phyloP scores from a whole-genome alignment of 129 eudicot genomes.

The Flaveria brownii region DNA sequence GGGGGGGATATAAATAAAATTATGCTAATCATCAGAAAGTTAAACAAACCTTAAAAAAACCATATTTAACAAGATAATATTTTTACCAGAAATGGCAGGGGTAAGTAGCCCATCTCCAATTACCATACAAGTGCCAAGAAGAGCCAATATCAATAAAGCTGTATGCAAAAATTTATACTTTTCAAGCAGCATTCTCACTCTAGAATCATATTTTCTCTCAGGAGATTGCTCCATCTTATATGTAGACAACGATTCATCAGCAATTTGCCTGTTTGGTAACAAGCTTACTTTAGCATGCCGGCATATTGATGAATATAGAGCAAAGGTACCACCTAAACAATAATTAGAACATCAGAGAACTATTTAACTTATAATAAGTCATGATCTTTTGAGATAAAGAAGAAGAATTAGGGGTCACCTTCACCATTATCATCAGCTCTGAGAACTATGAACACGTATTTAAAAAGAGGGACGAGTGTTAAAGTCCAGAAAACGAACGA shows the following conservation, averaged over 20 bases:
- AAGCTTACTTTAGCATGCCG: conserved; percentile 82
- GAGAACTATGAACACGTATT: conserved; percentile 75
- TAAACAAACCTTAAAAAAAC: not conserved
- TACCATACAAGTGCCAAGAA: conserved; percentile 86
- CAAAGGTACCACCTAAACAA: conserved; percentile 72
- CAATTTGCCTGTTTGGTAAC: conserved; percentile 66
- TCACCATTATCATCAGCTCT: conserved; percentile 84
- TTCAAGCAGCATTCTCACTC: conserved; percentile 61
- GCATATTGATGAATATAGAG: conserved; percentile 72
- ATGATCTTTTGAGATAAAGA: not conserved
- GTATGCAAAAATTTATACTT: conserved; percentile 66
- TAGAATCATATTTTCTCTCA: conserved; percentile 47
- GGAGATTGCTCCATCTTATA: conserved; percentile 69
- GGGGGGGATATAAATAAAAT: not conserved
- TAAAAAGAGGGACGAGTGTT: conserved; percentile 70
- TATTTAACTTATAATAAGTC: not conserved
- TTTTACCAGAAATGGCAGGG: conserved; percentile 68
- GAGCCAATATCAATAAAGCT: conserved; percentile 70
- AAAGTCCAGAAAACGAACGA: conserved; percentile 81
- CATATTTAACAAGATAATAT: not conserved
- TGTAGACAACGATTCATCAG: conserved; percentile 70
- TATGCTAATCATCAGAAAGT: not conserved
- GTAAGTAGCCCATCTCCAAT: conserved; percentile 78
- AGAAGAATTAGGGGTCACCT: conserved; percentile 31
- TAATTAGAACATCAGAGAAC: not conserved